Evolutionary conservation across 164 flowering plant species (phyloP), one percentile per base, ranked within the genome.

Genomic region (Macadamia integrifolia): DNA sequence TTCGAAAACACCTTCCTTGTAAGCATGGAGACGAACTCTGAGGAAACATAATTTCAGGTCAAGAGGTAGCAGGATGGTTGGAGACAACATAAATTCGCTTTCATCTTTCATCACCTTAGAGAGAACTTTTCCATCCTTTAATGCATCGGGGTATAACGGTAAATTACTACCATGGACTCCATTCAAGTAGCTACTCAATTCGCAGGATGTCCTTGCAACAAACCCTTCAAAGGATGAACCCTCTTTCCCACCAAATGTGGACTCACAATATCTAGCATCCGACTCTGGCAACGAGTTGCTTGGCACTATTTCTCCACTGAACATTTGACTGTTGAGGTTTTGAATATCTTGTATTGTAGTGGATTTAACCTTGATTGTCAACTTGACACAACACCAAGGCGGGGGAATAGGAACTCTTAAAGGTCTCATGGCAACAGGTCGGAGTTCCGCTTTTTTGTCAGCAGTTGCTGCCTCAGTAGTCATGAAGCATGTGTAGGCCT

Each of bases 1-100:
- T 69, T 94, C 98, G 71, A 92, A 87, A 69, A 65, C 73, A n/a
- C 97, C 99, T 79, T 81, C 86, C 72, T 80, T 87, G 76, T 65
- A 83, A 66, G 94, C 88, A 74, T 76, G 89, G 49, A 94, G 81
- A 84, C 74, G 74, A 69, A 89, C 87, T 76, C 96, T 80, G 43
- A 94, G 66, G 49, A 82, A 90, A 67, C 90, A 86, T 66, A 79
- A 64, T 64, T 76, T 81, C 40, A 73, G 68, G 35, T 73, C 60
- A 23, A 64, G n/a, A 64, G 59, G 66, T 7, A 66, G 52, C 28
- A 35, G 72, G 48, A 48, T 35, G 31, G 29, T 71, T 15, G 61
- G 74, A 29, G 10, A 61, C 72, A 49, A 67, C 8, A 66, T 75
- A 56, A 77, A 49, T 15, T 70, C 76, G 49, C 28, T 71, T 74